Percentiles rank a stretch among this genome's conserved stretches.
These are phyloP conservation scores for Cyberlindnera petersonii DNA, from an alignment of 805 yeast genomes.

Conservation along the genomic window DNA sequence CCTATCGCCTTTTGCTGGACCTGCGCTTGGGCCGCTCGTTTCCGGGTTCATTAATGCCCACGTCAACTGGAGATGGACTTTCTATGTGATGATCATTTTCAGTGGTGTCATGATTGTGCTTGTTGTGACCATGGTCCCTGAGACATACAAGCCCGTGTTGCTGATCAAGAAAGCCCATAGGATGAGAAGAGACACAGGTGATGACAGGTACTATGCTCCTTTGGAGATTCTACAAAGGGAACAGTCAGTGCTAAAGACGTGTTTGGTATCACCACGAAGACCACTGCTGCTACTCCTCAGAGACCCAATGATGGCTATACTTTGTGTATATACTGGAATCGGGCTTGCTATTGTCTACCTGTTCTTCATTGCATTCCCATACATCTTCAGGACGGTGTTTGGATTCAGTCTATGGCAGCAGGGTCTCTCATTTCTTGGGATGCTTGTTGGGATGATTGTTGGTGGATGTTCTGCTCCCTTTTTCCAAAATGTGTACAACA, in stretches of 20 bases:
- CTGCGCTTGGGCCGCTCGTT: conserved; percentile 63
- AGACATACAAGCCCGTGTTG: conserved; percentile 58
- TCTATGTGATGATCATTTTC: conserved; percentile 58
- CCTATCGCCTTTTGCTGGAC: conserved; percentile 64
- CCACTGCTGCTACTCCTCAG: conserved; percentile 45
- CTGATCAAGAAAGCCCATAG: conserved; percentile 48
- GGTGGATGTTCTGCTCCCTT: conserved; percentile 42
- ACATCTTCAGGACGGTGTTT: conserved; percentile 51
- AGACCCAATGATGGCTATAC: conserved; percentile 53
- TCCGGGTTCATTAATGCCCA: conserved; percentile 51
- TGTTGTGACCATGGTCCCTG: conserved; percentile 48
- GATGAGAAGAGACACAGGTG: conserved; percentile 50
- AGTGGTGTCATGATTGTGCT: conserved; percentile 51
- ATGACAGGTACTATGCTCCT: conserved; percentile 41
- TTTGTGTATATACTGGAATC: conserved; percentile 55
- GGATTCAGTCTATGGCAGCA: conserved; percentile 48
- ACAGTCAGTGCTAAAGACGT: conserved; percentile 39
- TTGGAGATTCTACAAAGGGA: conserved; percentile 37
- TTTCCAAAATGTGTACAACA: conserved; percentile 42
- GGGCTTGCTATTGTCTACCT: conserved; percentile 57
- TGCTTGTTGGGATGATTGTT: conserved; percentile 46
- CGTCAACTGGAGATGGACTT: conserved; percentile 66
- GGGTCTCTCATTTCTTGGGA: conserved; percentile 62
- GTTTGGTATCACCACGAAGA: conserved; percentile 44
- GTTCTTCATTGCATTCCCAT: conserved; percentile 64